phyloP scores from a whole-genome alignment of 192 early-diverging fungal genomes.

The Umbelopsis vinacea region DNA sequence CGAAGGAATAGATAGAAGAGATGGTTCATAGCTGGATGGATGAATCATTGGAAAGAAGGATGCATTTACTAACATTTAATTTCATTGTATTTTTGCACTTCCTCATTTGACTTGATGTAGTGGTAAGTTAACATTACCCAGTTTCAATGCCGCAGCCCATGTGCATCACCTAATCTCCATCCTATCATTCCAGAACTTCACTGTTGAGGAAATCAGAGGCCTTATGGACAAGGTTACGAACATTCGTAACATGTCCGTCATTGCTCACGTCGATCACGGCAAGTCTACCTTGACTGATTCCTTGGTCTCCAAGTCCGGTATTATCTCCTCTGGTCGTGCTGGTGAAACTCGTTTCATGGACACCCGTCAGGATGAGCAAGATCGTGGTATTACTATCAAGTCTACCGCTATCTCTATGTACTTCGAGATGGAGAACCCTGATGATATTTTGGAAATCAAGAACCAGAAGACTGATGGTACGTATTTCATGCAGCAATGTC shows the following conservation, averaged over 20 bases:
- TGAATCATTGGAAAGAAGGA: not conserved
- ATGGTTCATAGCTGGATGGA: slow-evolving; percentile 15
- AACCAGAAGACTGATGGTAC: slow-evolving; percentile 78
- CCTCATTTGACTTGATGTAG: slow-evolving; percentile 13
- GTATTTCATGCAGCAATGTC: not conserved
- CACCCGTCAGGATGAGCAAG: slow-evolving; percentile 96
- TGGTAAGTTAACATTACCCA: not conserved
- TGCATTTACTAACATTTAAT: not conserved
- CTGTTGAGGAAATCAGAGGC: slow-evolving; percentile 57
- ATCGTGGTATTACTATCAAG: slow-evolving; percentile 99
- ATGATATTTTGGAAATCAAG: slow-evolving; percentile 87
- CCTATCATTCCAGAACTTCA: slow-evolving; percentile 43
- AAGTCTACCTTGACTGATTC: slow-evolving; percentile 97
- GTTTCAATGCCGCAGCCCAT: not conserved
- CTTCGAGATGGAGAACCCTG: slow-evolving; percentile 84
- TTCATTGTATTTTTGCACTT: not conserved
- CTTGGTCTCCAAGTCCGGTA: slow-evolving; percentile 96
- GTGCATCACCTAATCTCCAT: not conserved
- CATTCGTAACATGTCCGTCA: slow-evolving; percentile 99
- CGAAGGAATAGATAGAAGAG: slow-evolving; percentile 16
- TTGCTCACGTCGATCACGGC: slow-evolving; percentile 99
- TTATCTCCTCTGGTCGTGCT: slow-evolving; percentile 94
- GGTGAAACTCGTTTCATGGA: slow-evolving; percentile 98
- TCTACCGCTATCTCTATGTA: slow-evolving; percentile 99
- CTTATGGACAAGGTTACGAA: slow-evolving; percentile 71